Evolutionary conservation across 371 early-diverging fungal species (phyloP).

Genomic region (Mortierella sp.): DNA sequence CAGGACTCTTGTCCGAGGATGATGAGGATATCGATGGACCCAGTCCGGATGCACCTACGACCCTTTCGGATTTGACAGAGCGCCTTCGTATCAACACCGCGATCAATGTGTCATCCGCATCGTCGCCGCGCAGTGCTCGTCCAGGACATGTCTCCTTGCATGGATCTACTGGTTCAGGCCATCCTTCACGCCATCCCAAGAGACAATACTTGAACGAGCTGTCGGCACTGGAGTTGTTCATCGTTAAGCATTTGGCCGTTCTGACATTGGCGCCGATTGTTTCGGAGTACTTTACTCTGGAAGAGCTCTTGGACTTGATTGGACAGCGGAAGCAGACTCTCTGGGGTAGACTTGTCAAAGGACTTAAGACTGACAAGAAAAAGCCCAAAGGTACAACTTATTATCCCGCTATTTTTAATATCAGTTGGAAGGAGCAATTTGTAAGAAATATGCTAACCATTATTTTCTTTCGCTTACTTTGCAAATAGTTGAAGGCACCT

Average conservation of each 20-base stretch:
- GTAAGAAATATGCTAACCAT: background rate
- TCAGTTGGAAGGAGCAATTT: background rate
- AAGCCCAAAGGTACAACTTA: constrained; percentile 72
- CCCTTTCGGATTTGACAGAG: constrained; percentile 43
- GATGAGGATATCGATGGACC: constrained; percentile 29
- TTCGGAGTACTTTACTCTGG: constrained; percentile 71
- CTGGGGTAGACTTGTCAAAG: constrained; percentile 81
- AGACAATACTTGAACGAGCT: constrained; percentile 84
- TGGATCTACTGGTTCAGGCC: constrained; percentile 21
- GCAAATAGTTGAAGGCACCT: constrained; percentile 76
- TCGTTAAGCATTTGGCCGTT: constrained; percentile 89
- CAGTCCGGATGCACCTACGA: constrained; percentile 23
- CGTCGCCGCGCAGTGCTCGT: constrained; percentile 20
- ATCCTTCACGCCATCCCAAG: constrained; percentile 42
- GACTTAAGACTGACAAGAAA: constrained; percentile 71
- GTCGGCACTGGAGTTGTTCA: constrained; percentile 85
- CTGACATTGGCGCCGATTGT: constrained; percentile 81
- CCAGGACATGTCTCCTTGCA: constrained; percentile 17
- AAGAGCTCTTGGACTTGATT: constrained; percentile 81
- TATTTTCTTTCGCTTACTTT: background rate
- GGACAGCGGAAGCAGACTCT: constrained; percentile 78
- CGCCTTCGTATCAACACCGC: constrained; percentile 28
- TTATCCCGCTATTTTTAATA: background rate
- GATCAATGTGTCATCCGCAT: constrained; percentile 1
- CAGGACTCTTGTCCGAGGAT: constrained; percentile 17